Evolutionary conservation across 495 filamentous ascomycete species (phyloP).

Genomic region (Penicillium angulare): DNA sequence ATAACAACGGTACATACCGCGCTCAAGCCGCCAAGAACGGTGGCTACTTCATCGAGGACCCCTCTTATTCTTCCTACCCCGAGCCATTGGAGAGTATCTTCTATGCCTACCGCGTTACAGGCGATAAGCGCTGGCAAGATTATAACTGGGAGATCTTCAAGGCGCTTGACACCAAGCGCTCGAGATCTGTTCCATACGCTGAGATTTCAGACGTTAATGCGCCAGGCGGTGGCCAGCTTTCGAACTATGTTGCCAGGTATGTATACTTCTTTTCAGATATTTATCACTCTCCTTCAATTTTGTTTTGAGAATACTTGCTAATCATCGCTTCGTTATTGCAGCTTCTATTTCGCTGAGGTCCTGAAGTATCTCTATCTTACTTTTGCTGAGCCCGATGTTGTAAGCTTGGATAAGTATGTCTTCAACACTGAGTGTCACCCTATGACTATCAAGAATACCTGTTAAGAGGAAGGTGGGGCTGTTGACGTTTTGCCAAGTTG

Average conservation of each 20-base stretch:
- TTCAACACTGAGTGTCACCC: slow-evolving; percentile 48
- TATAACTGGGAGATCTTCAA: slow-evolving; percentile 46
- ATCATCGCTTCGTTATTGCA: slow-evolving; percentile 4
- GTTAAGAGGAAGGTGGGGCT: neutral
- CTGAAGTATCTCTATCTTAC: slow-evolving; percentile 56
- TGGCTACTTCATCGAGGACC: slow-evolving; percentile 58
- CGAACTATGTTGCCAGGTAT: slow-evolving; percentile 37
- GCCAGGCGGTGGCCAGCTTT: slow-evolving; percentile 49
- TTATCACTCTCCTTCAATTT: too few species aligned
- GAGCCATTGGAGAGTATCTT: slow-evolving; percentile 45
- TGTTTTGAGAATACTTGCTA: too few species aligned
- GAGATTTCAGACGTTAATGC: slow-evolving; percentile 60
- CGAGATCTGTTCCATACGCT: slow-evolving; percentile 53
- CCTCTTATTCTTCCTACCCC: slow-evolving; percentile 33
- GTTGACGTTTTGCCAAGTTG: too few species aligned
- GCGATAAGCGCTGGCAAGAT: slow-evolving; percentile 39
- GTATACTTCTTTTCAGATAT: neutral
- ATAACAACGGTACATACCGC: slow-evolving; percentile 44
- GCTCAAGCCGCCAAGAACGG: slow-evolving; percentile 42
- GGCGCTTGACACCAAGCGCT: slow-evolving; percentile 56
- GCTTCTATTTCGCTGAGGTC: slow-evolving; percentile 50
- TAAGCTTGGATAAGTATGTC: slow-evolving; percentile 55
- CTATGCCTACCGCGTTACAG: slow-evolving; percentile 46
- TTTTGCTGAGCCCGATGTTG: slow-evolving; percentile 45
- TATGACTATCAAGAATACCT: slow-evolving; percentile 10